phyloP scores from a whole-genome alignment of 441 rosid species.

The Gossypium gossypioides region DNA sequence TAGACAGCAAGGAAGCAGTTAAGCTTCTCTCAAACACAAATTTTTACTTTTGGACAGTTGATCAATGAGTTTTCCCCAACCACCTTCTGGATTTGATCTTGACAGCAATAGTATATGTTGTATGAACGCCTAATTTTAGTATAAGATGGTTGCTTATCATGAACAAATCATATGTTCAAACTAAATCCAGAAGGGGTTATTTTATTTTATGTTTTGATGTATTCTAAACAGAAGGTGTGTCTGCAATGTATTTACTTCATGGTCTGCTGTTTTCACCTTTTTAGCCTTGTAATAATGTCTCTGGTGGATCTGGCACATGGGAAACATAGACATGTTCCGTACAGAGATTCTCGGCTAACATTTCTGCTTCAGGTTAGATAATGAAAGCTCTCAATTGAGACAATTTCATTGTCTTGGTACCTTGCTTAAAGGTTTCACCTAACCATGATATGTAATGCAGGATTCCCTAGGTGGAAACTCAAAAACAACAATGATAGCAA shows the following conservation, averaged over 20 bases:
- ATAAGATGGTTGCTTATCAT: constrained; percentile 3
- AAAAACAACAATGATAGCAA: constrained; percentile 88
- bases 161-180: neutral
- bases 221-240: constrained; percentile 3
- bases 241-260: constrained; percentile 13
- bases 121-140: neutral
- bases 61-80: neutral
- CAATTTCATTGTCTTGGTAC: neutral
- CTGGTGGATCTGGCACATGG: constrained; percentile 94
- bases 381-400: constrained; percentile 13
- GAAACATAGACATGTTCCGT: constrained; percentile 86
- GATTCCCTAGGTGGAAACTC: constrained; percentile 96
- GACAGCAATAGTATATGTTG: neutral
- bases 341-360: constrained; percentile 93
- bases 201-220: neutral
- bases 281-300: constrained; percentile 90
- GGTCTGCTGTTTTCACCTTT: constrained; percentile 18
- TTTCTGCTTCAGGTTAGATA: constrained; percentile 80
- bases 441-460: constrained; percentile 33
- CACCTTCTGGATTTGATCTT: constrained; percentile 1
- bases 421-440: constrained; percentile 15
- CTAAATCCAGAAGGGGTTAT: neutral
- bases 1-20: neutral
- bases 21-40: neutral
- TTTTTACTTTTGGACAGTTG: neutral